These are phyloP conservation scores for Hexamita inflata DNA, from an alignment of 208 protist genomes.

Conservation along the genomic window DNA sequence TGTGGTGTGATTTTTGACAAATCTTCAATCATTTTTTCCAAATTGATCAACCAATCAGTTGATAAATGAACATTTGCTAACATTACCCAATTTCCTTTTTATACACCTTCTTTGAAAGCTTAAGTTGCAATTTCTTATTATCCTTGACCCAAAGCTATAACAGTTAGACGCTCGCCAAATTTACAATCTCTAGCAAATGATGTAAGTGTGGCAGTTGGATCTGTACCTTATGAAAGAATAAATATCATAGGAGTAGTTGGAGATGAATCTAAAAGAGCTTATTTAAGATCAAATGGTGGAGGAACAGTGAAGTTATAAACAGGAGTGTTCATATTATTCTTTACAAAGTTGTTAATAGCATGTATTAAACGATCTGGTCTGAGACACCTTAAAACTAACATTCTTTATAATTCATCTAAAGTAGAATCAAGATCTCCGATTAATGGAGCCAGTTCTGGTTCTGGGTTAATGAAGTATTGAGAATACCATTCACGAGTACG, in stretches of 20 bases:
- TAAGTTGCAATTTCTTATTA: slow-evolving; percentile 76
- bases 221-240: slow-evolving; percentile 81
- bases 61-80: slow-evolving; percentile 90
- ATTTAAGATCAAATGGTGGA: slow-evolving; percentile 76
- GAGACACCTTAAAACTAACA: slow-evolving; percentile 82
- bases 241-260: slow-evolving; percentile 82
- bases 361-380: slow-evolving; percentile 83
- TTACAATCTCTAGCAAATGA: slow-evolving; percentile 64
- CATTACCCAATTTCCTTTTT: slow-evolving; percentile 70
- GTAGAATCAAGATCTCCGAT: slow-evolving; percentile 73
- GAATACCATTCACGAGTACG: slow-evolving; percentile 66
- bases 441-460: slow-evolving; percentile 73
- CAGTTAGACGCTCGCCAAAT: slow-evolving; percentile 58
- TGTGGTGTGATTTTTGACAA: slow-evolving; percentile 66
- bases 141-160: slow-evolving; percentile 81
- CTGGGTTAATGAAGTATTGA: slow-evolving; percentile 70
- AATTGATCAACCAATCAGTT: slow-evolving; percentile 76
- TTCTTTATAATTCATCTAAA: slow-evolving; percentile 70
- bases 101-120: slow-evolving; percentile 67
- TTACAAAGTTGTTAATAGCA: slow-evolving; percentile 82
- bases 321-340: slow-evolving; percentile 65
- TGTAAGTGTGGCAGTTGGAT: slow-evolving; percentile 74
- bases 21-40: slow-evolving; percentile 86
- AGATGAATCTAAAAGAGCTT: slow-evolving; percentile 57
- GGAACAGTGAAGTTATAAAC: slow-evolving; percentile 86